Evolutionary conservation across 306 rosid species (phyloP), one percentile per base, ranked within the genome.

Genomic region (Citrullus amarus): DNA sequence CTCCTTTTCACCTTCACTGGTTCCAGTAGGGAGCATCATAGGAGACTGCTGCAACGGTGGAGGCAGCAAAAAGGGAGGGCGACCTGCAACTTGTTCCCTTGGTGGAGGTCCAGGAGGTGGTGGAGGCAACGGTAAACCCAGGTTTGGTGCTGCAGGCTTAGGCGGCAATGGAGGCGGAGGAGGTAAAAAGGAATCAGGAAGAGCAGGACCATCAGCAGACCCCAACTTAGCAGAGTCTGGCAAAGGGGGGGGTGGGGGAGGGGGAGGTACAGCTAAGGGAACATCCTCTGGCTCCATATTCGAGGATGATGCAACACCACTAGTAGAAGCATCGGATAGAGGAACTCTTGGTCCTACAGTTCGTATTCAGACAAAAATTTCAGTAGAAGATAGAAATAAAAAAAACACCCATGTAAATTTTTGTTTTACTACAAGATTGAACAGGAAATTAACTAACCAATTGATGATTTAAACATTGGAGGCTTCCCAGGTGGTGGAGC

Each of bases 401-500:
- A 57, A 25, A 70, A 51, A 66, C 44, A 66, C 43, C 20, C 10
- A 25, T 39, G 61, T 54, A 36, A 55, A 69, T 61, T 65, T 78
- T 51, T 58, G 50, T n/a, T 65, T 82, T 80, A 70, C 78, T 59
- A 44, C 66, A 67, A 25, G 55, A 84, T 71, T 30, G 69, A 76
- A 77, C 48, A 58, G 62, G 63, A 83, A 82, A 34, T 78, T 65
- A 76, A 80, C 88, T 58, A 17, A 90, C 99, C 99, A 75, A 96
- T 88, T 28, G 98, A 88, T 16, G 99, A 96, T 82, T 91, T 90
- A 86, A 85, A 96, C 98, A 96, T 92, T 50, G 98, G 99, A 73
- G 99, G 97, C 86, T 96, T 96, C 82, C 99, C 99, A 38, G 99
- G 99, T 20, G 99, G 99, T 38, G 99, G 99, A 80, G 99, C 99